phyloP scores from a whole-genome alignment of 768 basidiomycete species.

The Suillus lakei region DNA sequence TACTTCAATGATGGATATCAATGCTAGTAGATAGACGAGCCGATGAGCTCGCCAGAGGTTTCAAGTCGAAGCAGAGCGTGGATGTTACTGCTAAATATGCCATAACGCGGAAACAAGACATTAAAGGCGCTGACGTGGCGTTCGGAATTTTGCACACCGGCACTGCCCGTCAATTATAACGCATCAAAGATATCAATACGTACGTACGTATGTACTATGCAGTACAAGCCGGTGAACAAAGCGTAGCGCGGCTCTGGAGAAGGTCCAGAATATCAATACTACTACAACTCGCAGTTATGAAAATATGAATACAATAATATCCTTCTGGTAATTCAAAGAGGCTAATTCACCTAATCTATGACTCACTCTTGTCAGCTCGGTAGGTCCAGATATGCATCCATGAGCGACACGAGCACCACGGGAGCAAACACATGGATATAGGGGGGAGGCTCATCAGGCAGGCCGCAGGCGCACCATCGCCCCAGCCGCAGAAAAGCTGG shows the following conservation, averaged over 20 bases:
- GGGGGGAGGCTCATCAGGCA: slow-evolving; percentile 97
- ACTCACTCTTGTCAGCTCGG: slow-evolving; percentile 45
- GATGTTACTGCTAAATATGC: background rate
- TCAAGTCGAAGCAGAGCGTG: background rate
- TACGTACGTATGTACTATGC: no score
- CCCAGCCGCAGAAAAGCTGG: slow-evolving; percentile 97
- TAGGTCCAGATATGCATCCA: slow-evolving; percentile 92
- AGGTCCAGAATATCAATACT: no score
- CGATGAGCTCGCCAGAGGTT: background rate
- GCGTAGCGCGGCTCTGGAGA: no score
- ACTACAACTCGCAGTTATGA: no score
- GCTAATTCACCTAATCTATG: background rate
- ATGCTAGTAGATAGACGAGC: background rate
- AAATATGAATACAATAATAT: no score
- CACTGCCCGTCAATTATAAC: no score
- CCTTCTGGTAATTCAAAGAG: no score
- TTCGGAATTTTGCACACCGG: background rate
- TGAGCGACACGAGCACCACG: slow-evolving; percentile 83
- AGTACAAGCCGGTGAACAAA: no score
- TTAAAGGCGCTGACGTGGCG: background rate
- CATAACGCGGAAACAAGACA: slow-evolving; percentile 2
- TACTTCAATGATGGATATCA: no score
- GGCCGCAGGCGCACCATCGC: slow-evolving; percentile 99
- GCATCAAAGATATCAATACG: no score
- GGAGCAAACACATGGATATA: slow-evolving; percentile 93